These are phyloP conservation scores for Claviceps fusiformis DNA, from an alignment of 2,329 filamentous ascomycete species.

Conservation along the genomic window DNA sequence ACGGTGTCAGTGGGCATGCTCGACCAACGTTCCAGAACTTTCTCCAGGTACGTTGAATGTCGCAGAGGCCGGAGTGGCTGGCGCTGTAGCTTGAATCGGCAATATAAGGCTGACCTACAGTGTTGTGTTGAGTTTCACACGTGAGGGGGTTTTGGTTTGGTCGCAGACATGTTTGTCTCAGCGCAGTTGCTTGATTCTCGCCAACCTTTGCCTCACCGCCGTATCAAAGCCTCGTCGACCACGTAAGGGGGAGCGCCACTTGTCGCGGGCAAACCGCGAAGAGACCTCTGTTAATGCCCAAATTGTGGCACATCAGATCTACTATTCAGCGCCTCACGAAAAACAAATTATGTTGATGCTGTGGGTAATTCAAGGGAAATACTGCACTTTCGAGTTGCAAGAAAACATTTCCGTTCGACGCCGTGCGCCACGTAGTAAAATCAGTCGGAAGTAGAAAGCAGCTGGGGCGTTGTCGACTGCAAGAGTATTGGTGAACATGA, in stretches of 20 bases:
- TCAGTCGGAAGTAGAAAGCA: neutral
- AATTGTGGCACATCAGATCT: neutral
- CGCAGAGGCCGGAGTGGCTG: neutral
- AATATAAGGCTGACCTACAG: neutral
- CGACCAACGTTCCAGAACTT: constrained; percentile 2
- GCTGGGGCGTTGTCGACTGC: neutral
- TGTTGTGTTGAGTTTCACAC: constrained; percentile 1
- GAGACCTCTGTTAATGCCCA: neutral
- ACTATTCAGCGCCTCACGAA: neutral
- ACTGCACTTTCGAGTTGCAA: neutral
- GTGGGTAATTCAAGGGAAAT: neutral
- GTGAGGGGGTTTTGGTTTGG: neutral
- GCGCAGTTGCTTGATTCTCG: constrained; percentile 1
- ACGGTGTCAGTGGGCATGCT: neutral
- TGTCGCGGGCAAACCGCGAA: neutral
- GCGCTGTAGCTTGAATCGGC: neutral
- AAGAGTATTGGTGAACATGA: neutral
- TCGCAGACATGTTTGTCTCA: constrained; percentile 1
- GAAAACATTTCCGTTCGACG: neutral
- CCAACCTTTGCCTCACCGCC: constrained; percentile 1
- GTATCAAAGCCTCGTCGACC: neutral
- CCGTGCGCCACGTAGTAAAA: neutral
- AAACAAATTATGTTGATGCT: neutral
- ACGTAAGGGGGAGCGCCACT: neutral
- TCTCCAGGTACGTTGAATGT: neutral